phyloP scores from a whole-genome alignment of 2,329 filamentous ascomycete species.

The Blastomyces gilchristii region DNA sequence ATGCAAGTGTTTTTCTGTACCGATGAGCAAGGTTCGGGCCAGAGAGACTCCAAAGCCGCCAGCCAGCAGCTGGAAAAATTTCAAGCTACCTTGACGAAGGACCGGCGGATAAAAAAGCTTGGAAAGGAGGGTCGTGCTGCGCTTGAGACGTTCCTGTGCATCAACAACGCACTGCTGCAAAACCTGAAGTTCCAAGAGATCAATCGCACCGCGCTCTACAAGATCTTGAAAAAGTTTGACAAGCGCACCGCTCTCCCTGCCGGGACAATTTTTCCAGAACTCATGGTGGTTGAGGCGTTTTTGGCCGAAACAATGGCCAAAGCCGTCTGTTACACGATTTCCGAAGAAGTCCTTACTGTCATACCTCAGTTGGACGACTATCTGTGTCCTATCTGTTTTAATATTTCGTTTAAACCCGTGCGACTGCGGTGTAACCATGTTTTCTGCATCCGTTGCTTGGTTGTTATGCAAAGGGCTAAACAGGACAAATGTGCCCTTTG shows the following conservation, averaged over 20 bases:
- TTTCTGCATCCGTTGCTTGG: conserved; percentile 75
- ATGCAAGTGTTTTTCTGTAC: conserved; percentile 74
- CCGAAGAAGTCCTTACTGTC: conserved; percentile 58
- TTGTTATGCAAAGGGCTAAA: conserved; percentile 63
- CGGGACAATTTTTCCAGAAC: conserved; percentile 50
- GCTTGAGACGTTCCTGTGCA: conserved; percentile 56
- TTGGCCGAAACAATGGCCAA: conserved; percentile 60
- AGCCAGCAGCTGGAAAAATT: conserved; percentile 61
- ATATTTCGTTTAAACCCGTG: conserved; percentile 72
- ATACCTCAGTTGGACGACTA: conserved; percentile 81
- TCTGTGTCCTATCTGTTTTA: conserved; percentile 68
- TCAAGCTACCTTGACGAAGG: conserved; percentile 47
- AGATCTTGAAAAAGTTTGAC: conserved; percentile 88
- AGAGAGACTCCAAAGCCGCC: conserved; percentile 55
- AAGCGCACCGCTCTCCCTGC: conserved; percentile 69
- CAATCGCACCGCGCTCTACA: conserved; percentile 64
- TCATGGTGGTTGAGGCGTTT: conserved; percentile 50
- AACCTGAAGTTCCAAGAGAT: conserved; percentile 77
- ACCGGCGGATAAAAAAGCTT: conserved; percentile 46
- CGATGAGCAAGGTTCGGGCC: conserved; percentile 59
- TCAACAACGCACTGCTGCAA: conserved; percentile 68
- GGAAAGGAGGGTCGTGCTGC: conserved; percentile 51
- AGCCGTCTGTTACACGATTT: conserved; percentile 64
- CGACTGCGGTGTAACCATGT: conserved; percentile 63
- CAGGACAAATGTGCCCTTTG: conserved; percentile 67